Conservation (phyloP, 1,284 basidiomycete genomes). For the Austroboletus olivaceoglutinosus region DNA sequence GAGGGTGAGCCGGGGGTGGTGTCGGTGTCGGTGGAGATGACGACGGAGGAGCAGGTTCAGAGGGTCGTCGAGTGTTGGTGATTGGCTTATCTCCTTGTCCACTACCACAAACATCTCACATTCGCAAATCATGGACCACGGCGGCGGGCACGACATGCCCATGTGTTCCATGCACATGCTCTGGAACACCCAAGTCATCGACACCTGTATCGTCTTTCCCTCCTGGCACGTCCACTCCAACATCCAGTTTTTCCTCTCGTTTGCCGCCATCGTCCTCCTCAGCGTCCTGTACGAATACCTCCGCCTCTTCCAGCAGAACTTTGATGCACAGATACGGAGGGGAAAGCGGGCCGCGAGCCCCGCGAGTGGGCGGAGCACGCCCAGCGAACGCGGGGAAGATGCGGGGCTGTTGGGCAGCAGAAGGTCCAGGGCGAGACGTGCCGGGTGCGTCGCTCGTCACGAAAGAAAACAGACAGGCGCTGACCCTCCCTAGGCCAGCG, state of each 20-base stretch:
- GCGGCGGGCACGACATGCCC: slow-evolving; percentile 47
- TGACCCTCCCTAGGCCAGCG: too few species aligned
- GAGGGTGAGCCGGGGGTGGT: slow-evolving; percentile 68
- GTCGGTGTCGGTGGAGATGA: slow-evolving; percentile 56
- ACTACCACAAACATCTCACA: too few species aligned
- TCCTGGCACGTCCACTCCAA: slow-evolving; percentile 69
- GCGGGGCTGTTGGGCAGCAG: slow-evolving; percentile 53
- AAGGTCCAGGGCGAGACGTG: slow-evolving; percentile 37
- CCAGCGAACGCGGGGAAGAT: slow-evolving; percentile 45
- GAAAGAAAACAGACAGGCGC: not conserved
- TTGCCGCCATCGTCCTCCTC: slow-evolving; percentile 58
- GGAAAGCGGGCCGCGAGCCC: slow-evolving; percentile 39
- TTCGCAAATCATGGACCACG: slow-evolving; percentile 40
- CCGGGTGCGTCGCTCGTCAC: slow-evolving; percentile 40
- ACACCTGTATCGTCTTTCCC: slow-evolving; percentile 74
- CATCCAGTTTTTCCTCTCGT: slow-evolving; percentile 57
- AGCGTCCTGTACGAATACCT: slow-evolving; percentile 76
- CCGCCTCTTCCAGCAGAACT: slow-evolving; percentile 53
- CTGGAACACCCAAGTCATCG: slow-evolving; percentile 73
- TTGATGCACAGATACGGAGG: slow-evolving; percentile 63
- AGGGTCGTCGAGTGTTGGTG: slow-evolving; percentile 5
- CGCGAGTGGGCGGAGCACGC: slow-evolving; percentile 44
- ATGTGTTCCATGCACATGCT: slow-evolving; percentile 70
- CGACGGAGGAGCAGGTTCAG: slow-evolving; percentile 58
- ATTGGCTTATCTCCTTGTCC: not conserved